Conservation (phyloP, 2,329 filamentous ascomycete species). For the Claviceps sorghi region DNA sequence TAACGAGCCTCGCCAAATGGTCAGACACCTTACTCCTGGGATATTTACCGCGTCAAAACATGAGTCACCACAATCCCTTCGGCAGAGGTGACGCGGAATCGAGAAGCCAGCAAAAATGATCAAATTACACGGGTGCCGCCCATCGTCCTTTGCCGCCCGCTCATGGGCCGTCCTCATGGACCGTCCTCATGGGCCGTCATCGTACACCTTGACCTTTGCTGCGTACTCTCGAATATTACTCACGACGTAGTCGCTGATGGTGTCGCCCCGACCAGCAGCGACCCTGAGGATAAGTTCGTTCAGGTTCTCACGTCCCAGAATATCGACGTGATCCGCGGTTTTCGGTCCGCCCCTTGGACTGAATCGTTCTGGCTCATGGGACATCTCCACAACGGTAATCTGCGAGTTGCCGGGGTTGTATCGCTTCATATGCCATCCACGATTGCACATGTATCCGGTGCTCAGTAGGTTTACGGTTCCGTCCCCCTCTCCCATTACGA, state of each 20-base stretch:
- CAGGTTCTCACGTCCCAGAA: conserved; percentile 71
- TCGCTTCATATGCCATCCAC: conserved; percentile 82
- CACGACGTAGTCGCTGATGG: conserved; percentile 61
- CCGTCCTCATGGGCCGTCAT: conserved; percentile 37
- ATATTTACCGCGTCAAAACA: neutral
- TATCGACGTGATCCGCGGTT: conserved; percentile 88
- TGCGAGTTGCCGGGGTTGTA: conserved; percentile 80
- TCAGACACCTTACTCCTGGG: neutral
- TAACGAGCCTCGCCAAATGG: neutral
- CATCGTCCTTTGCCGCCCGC: neutral
- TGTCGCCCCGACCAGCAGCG: conserved; percentile 69
- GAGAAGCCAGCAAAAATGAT: neutral
- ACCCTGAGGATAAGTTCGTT: conserved; percentile 84
- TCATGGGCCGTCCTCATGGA: conserved; percentile 32
- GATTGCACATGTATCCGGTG: conserved; percentile 91
- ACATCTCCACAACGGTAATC: conserved; percentile 87
- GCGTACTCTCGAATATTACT: conserved; percentile 76
- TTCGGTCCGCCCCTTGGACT: conserved; percentile 60
- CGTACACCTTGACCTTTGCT: conserved; percentile 67
- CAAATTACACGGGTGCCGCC: neutral
- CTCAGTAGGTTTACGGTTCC: conserved; percentile 91
- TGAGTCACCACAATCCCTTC: neutral
- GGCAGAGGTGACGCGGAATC: neutral
- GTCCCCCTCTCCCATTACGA: conserved; percentile 92
- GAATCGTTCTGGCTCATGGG: conserved; percentile 86